A percentile compares a stretch with the other conserved stretches of the same genome.
phyloP scores from a whole-genome alignment of 257 asterid species.

The Solanum virginianum region DNA sequence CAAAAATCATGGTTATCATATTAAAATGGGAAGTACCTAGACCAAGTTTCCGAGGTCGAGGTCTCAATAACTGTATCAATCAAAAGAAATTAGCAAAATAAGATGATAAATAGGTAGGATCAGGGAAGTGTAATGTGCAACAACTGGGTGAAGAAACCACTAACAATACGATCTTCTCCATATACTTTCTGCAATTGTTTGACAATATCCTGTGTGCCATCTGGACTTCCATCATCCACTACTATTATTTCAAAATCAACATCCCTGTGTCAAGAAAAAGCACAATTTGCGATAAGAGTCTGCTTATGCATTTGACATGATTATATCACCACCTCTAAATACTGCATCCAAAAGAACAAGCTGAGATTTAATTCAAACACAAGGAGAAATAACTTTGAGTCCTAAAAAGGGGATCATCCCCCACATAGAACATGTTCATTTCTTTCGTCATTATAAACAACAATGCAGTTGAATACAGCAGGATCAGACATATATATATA shows the following conservation, averaged over 20 bases:
- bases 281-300: neutral
- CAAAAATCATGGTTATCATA: constrained; percentile 2
- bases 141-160: constrained; percentile 7
- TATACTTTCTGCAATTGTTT: constrained; percentile 77
- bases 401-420: neutral
- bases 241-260: constrained; percentile 80
- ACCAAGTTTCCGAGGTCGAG: constrained; percentile 87
- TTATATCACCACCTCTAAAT: neutral
- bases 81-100: neutral
- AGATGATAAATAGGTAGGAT: neutral
- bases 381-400: neutral
- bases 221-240: constrained; percentile 99
- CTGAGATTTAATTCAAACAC: neutral
- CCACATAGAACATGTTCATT: neutral
- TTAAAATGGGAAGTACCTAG: constrained; percentile 38
- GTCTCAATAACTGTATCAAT: constrained; percentile 67
- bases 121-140: neutral
- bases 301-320: neutral
- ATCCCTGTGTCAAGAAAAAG: constrained; percentile 36
- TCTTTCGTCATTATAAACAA: neutral
- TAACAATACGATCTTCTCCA: constrained; percentile 81
- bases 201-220: constrained; percentile 93
- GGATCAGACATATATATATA: neutral
- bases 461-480: neutral
- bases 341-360: neutral